Base-by-base conservation (phyloP, 1,284 basidiomycete species). In the Fistulinella cinereoalba region DNA sequence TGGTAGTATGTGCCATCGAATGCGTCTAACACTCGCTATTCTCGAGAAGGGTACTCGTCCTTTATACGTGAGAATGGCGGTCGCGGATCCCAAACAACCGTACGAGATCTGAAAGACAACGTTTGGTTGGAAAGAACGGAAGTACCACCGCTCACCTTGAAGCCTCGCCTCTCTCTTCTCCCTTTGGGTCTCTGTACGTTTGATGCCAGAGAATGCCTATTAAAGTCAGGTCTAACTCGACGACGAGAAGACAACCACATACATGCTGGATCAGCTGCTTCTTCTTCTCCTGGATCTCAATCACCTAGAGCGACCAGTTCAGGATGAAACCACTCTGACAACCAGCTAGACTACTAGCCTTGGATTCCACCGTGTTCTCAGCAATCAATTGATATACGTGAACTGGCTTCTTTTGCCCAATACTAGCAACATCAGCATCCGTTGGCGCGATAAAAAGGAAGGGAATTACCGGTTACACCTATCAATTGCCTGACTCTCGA, bases 401-500 rank as follows among this genome's bases (percentile, higher is more conserved):
- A 28, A 94, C 89, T 1, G 78, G 73, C 61, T 85, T 88, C 53
- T 71, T 87, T 65, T 92, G 90, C 10, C 90, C 91, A 55, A 92
- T 91, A 44, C 84, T 83, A 69, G 62, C 2, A 28, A 34, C 36
- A n/a, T 51, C 33, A 44, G 31, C 39, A 22, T 34, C 31, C 48
- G 37, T 38, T 29, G 32, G 41, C 10, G 15, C 16, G 37, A 36
- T 11, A 12, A 43, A 19, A 44, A 37, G 43, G 11, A 12, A 31
- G 12, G 16, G 15, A 49, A 65, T 41, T 64, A 77, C 70, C 81
- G 70, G 56, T 86, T 85, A 46, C 80, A 83, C 56, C 92, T 74
- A 62, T 95, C 92, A 49, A 95, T 88, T 0, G 92, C 92, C 62
- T 95, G 89, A 49, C 80, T 82, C 67, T 95, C 92, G 37, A 95